Evolutionary conservation across 1,284 basidiomycete genomes (phyloP).

Genomic region (Agaricales sp.): DNA sequence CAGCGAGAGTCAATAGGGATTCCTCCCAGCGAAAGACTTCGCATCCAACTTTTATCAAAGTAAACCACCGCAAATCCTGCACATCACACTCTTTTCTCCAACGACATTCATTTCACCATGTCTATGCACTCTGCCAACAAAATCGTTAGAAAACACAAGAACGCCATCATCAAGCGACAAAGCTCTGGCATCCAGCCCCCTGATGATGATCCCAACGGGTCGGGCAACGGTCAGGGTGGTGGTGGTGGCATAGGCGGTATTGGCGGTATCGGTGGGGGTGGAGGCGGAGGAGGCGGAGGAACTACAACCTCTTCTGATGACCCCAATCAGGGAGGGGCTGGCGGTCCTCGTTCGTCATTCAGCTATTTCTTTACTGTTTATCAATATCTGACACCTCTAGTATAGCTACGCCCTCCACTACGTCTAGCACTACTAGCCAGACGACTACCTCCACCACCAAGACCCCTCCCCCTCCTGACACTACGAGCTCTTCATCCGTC

Average conservation of each 20-base stretch:
- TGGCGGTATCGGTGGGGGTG: too few species aligned
- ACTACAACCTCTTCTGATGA: background rate
- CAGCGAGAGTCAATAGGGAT: background rate
- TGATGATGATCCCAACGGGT: background rate
- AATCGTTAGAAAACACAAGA: background rate
- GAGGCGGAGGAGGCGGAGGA: too few species aligned
- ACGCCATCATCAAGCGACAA: background rate
- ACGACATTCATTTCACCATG: background rate
- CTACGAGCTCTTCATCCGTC: background rate
- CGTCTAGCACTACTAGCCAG: background rate
- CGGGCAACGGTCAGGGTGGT: background rate
- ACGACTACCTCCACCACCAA: background rate
- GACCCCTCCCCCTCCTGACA: constrained; percentile 3
- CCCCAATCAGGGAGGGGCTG: background rate
- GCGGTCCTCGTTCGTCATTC: background rate
- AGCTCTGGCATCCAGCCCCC: background rate
- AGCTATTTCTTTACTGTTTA: background rate
- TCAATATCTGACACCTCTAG: too few species aligned
- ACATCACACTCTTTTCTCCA: background rate
- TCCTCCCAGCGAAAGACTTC: too few species aligned
- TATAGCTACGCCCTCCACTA: background rate
- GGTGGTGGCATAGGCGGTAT: background rate
- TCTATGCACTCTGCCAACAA: background rate
- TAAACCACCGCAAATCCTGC: too few species aligned
- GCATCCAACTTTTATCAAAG: too few species aligned